Evolutionary conservation across 1,284 basidiomycete species (phyloP).

Genomic region (Puccinia coronata): DNA sequence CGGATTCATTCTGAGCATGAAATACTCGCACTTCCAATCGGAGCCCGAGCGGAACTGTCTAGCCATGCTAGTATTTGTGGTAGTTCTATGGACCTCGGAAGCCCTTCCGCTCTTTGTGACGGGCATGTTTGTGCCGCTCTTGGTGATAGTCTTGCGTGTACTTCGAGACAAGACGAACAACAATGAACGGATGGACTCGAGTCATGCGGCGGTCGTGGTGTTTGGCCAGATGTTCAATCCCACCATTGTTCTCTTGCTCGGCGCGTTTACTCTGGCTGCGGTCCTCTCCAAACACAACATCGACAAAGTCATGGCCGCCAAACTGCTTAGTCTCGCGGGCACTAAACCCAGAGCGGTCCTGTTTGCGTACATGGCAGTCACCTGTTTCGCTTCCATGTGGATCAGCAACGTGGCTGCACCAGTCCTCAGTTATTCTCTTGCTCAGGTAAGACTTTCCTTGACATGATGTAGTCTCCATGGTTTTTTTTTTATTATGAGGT

Average conservation of each 20-base stretch:
- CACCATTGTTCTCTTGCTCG: slow-evolving; percentile 82
- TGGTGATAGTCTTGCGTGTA: slow-evolving; percentile 85
- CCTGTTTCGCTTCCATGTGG: slow-evolving; percentile 99
- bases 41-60: slow-evolving; percentile 86
- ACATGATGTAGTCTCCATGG: not conserved
- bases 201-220: slow-evolving; percentile 77
- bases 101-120: slow-evolving; percentile 97
- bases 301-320: slow-evolving; percentile 84
- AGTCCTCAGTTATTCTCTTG: slow-evolving; percentile 94
- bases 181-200: slow-evolving; percentile 66
- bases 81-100: slow-evolving; percentile 94
- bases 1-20: slow-evolving; percentile 67
- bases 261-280: slow-evolving; percentile 98
- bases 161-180: slow-evolving; percentile 69
- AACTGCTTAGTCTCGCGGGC: slow-evolving; percentile 85
- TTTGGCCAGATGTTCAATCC: slow-evolving; percentile 71
- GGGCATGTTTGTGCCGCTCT: slow-evolving; percentile 80
- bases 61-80: slow-evolving; percentile 85
- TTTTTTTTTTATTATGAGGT: not conserved
- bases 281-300: slow-evolving; percentile 96
- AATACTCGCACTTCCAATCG: slow-evolving; percentile 67
- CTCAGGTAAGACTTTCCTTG: slow-evolving; percentile 62
- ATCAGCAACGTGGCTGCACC: slow-evolving; percentile 98
- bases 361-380: slow-evolving; percentile 91
- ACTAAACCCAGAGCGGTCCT: slow-evolving; percentile 81